Evolutionary conservation across 2,329 filamentous ascomycete genomes (phyloP), one percentile per base, ranked within the genome.

Genomic region (Elsinoe perseae): DNA sequence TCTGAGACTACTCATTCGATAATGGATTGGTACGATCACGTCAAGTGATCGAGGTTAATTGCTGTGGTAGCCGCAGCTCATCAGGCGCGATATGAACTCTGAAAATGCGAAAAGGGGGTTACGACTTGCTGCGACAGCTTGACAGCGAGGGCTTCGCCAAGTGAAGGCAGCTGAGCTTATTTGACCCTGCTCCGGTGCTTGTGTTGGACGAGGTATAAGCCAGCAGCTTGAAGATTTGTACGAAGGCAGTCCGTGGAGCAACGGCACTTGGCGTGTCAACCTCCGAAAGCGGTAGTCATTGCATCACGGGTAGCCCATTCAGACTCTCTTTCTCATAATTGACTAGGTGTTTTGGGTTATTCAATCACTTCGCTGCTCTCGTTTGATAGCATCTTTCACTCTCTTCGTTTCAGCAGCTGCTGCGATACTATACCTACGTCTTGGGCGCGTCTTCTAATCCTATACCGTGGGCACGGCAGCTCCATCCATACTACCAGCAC

Each of bases 221-320:
- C n/a, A 18, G 14, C 18, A 32, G 44, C 44, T 50, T 23, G 18
- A 32, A 32, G 44, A 5, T 50, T 50, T 50, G 25, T 32, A 27
- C 32, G 44, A 4, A 25, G 21, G 7, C 2, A 21, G 20, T 25
- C 20, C 40, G 18, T 43, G 40, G n/a, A 48, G 43, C 43, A 48
- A 28, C 43, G 23, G 27, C 21, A 28, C 23, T 48, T 48, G 44
- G 44, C 25, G 44, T 28, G 9, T 32, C 25, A 18, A 23, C 23
- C 25, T 16, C 44, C 25, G 25, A 50, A 50, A 50, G 27, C 44
- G 44, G 44, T 25, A 50, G 44, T 50, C 44, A 32, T 50, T 2
- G 44, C 44, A 50, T 50, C 44, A 50, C 44, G 44, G 18, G 9
- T 18, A 50, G 8, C 14, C 2, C 12, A 30, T 32, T 28, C 3